Conservation (phyloP, 2,329 filamentous ascomycete genomes). For the Ceratocystis harringtonii region DNA sequence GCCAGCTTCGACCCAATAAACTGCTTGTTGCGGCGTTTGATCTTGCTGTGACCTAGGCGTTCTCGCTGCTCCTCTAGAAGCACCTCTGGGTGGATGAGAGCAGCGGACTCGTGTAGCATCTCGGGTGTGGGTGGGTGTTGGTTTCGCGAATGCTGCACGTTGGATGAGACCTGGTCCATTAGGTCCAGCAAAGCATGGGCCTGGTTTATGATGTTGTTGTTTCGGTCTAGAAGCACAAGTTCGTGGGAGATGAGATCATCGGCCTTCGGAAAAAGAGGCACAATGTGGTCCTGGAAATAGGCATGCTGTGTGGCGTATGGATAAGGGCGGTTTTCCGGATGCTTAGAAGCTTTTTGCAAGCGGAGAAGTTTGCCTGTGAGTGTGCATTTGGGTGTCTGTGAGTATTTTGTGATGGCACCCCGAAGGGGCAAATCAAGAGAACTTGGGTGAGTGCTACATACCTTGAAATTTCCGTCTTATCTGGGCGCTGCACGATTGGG, state of each 20-base stretch:
- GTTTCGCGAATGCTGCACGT: conserved; percentile 17
- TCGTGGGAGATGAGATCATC: conserved; percentile 37
- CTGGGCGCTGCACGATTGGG: conserved; percentile 23
- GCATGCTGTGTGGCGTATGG: conserved; percentile 17
- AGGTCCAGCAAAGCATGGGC: conserved; percentile 39
- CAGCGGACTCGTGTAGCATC: conserved; percentile 10
- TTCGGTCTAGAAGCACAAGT: conserved; percentile 27
- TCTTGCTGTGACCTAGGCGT: neutral
- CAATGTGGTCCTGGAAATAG: conserved; percentile 16
- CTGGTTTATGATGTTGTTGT: conserved; percentile 27
- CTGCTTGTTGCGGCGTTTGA: conserved; percentile 27
- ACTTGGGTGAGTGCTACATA: conserved; percentile 20
- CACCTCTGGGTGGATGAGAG: conserved; percentile 6
- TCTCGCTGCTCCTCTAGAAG: conserved; percentile 10
- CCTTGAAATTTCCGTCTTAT: conserved; percentile 23
- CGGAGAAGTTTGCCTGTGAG: conserved; percentile 18
- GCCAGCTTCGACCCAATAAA: conserved; percentile 37
- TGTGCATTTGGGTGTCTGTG: conserved; percentile 12
- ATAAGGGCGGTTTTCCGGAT: conserved; percentile 17
- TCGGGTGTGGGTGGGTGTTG: conserved; percentile 10
- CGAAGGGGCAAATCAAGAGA: neutral
- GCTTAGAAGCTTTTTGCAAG: conserved; percentile 17
- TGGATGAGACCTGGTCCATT: conserved; percentile 27
- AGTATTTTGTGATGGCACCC: neutral
- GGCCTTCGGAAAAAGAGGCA: conserved; percentile 16